These are phyloP conservation scores for Globisporangium spiculum DNA, from an alignment of 352 stramenopile species.

Conservation along the genomic window DNA sequence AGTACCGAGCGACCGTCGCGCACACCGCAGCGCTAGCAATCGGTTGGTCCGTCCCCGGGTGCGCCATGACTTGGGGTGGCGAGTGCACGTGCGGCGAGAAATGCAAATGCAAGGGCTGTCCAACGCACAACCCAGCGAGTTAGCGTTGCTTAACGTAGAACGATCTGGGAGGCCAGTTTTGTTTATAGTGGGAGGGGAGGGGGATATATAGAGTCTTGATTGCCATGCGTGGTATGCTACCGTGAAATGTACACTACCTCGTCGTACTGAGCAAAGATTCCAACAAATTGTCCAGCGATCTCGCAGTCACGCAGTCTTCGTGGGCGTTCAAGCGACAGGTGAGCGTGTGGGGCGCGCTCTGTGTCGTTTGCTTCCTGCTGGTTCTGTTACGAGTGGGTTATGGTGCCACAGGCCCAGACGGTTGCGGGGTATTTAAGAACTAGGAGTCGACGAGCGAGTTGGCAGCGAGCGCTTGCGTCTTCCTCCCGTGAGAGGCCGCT, in stretches of 20 bases:
- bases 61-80: conserved; percentile 71
- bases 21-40: conserved; percentile 76
- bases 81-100: conserved; percentile 79
- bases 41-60: conserved; percentile 76
- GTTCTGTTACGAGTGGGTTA: background rate
- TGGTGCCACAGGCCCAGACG: background rate
- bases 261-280: background rate
- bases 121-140: conserved; percentile 61
- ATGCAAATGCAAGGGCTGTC: conserved; percentile 77
- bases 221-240: background rate
- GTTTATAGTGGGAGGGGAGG: background rate
- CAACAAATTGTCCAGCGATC: background rate
- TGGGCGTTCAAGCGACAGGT: too few relatives aligned
- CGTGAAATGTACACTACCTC: background rate
- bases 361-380: too few relatives aligned
- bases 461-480: background rate
- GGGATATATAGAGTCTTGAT: background rate
- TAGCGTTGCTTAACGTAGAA: conserved; percentile 5
- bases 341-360: too few relatives aligned
- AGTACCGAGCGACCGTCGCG: conserved; percentile 76
- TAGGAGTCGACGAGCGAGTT: background rate
- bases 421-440: background rate
- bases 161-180: background rate
- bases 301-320: background rate
- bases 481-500: background rate